These are phyloP conservation scores for Neonectria neomacrospora DNA, from an alignment of 2,329 filamentous ascomycete species.

Conservation along the genomic window DNA sequence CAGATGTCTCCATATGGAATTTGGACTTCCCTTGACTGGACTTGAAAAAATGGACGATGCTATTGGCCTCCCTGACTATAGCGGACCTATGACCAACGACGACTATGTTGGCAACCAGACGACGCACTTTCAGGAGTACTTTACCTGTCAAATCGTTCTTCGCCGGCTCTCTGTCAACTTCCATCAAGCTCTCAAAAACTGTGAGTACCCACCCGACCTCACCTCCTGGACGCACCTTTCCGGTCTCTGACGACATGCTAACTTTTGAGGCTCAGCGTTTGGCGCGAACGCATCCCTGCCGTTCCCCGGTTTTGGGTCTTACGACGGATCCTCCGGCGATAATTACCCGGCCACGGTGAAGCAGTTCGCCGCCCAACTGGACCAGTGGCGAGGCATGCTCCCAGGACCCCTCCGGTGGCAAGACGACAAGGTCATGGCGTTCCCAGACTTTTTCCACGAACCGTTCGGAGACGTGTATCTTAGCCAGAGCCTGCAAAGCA, in stretches of 20 bases:
- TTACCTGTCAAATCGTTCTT: slow-evolving; percentile 69
- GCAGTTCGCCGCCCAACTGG: slow-evolving; percentile 64
- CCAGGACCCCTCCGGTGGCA: slow-evolving; percentile 66
- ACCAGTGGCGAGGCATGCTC: slow-evolving; percentile 67
- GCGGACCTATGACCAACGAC: slow-evolving; percentile 57
- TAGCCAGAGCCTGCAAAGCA: slow-evolving; percentile 35
- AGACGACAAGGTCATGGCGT: slow-evolving; percentile 57
- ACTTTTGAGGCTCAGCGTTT: slow-evolving; percentile 33
- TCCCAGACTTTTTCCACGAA: slow-evolving; percentile 34
- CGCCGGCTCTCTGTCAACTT: slow-evolving; percentile 64
- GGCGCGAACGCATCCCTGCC: slow-evolving; percentile 25
- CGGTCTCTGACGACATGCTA: slow-evolving; percentile 16
- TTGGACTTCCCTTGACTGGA: slow-evolving; percentile 67
- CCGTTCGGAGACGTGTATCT: slow-evolving; percentile 35
- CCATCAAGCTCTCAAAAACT: slow-evolving; percentile 61
- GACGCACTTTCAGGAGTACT: slow-evolving; percentile 67
- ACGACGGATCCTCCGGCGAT: slow-evolving; percentile 28
- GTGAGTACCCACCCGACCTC: slow-evolving; percentile 52
- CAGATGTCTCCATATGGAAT: slow-evolving; percentile 66
- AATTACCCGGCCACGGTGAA: slow-evolving; percentile 53
- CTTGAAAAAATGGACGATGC: slow-evolving; percentile 62
- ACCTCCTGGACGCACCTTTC: slow-evolving; percentile 2
- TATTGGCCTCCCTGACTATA: slow-evolving; percentile 67
- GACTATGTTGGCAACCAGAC: slow-evolving; percentile 61
- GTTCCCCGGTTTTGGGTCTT: slow-evolving; percentile 33